phyloP scores from a whole-genome alignment of 2,329 filamentous ascomycete genomes.

The Albophoma yamanashiensis region DNA sequence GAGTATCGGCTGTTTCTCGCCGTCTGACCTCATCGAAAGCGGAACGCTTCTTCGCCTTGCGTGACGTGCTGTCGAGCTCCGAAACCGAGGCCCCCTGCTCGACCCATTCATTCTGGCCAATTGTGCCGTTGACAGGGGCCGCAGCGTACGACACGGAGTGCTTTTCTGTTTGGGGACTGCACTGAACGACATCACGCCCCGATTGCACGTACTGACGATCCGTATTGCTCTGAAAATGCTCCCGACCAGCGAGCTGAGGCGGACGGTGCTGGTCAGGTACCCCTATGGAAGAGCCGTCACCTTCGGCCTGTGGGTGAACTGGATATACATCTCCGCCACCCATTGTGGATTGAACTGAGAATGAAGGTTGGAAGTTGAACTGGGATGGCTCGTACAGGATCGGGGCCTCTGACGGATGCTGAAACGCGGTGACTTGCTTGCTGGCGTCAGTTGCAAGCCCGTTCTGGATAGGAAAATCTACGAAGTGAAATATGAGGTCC shows the following conservation, averaged over 20 bases:
- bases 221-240: background rate
- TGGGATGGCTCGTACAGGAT: background rate
- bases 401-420: background rate
- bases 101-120: background rate
- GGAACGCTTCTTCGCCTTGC: slow-evolving; percentile 3
- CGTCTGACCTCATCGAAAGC: slow-evolving; percentile 15
- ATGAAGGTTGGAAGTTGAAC: background rate
- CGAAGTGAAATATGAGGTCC: background rate
- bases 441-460: background rate
- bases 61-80: background rate
- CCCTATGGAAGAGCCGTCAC: background rate
- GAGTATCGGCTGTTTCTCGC: slow-evolving; percentile 22
- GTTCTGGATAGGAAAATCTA: background rate
- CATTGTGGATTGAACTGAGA: background rate
- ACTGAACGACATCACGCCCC: background rate
- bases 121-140: background rate
- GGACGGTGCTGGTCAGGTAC: background rate
- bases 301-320: background rate
- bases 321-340: slow-evolving; percentile 1
- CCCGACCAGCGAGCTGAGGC: background rate
- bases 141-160: background rate
- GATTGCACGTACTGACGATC: background rate
- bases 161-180: background rate
- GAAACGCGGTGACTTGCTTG: background rate
- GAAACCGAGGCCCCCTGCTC: background rate